Conservation (phyloP, 345 rosid genomes). For the Sisymbrium irio region DNA sequence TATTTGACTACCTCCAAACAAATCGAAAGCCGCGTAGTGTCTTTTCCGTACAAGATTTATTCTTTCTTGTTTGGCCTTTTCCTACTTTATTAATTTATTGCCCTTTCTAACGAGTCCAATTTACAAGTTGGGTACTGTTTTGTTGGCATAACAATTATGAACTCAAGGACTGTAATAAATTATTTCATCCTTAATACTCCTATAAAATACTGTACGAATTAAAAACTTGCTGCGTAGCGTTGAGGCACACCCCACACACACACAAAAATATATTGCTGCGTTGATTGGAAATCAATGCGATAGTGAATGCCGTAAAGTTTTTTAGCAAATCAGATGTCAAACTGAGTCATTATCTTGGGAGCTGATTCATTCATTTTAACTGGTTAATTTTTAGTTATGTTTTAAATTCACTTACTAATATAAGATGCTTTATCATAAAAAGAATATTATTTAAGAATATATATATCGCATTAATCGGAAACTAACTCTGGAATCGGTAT, state of each 20-base stretch:
- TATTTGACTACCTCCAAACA: background rate
- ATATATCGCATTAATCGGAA: no score
- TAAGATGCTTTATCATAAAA: no score
- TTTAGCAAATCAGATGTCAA: background rate
- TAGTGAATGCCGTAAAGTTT: background rate
- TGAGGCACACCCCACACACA: background rate
- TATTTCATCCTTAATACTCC: background rate
- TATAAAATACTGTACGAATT: background rate
- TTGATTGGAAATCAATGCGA: background rate
- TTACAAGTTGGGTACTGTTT: conserved; percentile 5
- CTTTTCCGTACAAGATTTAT: background rate
- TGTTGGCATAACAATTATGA: background rate
- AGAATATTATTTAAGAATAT: no score
- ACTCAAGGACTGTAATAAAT: background rate
- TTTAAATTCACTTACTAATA: no score
- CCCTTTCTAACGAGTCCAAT: background rate
- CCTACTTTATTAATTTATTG: conserved; percentile 8
- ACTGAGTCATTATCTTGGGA: no score
- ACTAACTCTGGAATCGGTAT: background rate
- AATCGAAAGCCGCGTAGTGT: background rate
- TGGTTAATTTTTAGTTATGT: no score
- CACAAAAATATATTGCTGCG: background rate
- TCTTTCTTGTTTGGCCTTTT: background rate
- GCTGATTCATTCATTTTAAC: no score
- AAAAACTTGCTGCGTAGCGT: background rate